Evolutionary conservation across 306 rosid genomes (phyloP).

Genomic region (Sophora flavescens): DNA sequence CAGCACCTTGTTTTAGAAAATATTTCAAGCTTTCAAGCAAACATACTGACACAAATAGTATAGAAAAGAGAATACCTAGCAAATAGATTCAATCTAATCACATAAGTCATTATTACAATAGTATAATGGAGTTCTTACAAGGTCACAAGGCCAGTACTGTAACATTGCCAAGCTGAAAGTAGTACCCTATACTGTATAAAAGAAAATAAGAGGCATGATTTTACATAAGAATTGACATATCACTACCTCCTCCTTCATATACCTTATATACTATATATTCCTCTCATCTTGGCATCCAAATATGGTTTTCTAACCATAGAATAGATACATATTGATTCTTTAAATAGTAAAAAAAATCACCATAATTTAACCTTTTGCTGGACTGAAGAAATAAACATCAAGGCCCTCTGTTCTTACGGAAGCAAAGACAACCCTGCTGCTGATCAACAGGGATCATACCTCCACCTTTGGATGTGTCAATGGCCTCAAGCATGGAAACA

Average conservation of each 20-base stretch:
- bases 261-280: slow-evolving; percentile 54
- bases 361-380: not conserved
- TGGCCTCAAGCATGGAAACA: slow-evolving; percentile 79
- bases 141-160: slow-evolving; percentile 43
- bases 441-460: slow-evolving; percentile 92
- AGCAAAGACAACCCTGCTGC: slow-evolving; percentile 82
- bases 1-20: slow-evolving; percentile 1
- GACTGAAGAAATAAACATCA: slow-evolving; percentile 37
- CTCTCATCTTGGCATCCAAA: slow-evolving; percentile 42
- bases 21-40: slow-evolving; percentile 10
- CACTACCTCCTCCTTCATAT: slow-evolving; percentile 47
- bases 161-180: slow-evolving; percentile 36
- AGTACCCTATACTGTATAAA: slow-evolving; percentile 29
- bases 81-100: slow-evolving; percentile 42
- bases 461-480: slow-evolving; percentile 88
- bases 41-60: not conserved
- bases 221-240: slow-evolving; percentile 52
- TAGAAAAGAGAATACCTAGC: slow-evolving; percentile 2
- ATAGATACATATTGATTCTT: slow-evolving; percentile 51
- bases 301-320: slow-evolving; percentile 47
- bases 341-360: slow-evolving; percentile 57
- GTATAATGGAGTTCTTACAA: slow-evolving; percentile 48
- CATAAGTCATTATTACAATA: slow-evolving; percentile 40
- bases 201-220: slow-evolving; percentile 45
- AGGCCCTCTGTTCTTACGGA: slow-evolving; percentile 75